Evolutionary conservation across 495 filamentous ascomycete species (phyloP), one percentile per base, ranked within the genome.

Genomic region (Thermothielavioides terrestris): DNA sequence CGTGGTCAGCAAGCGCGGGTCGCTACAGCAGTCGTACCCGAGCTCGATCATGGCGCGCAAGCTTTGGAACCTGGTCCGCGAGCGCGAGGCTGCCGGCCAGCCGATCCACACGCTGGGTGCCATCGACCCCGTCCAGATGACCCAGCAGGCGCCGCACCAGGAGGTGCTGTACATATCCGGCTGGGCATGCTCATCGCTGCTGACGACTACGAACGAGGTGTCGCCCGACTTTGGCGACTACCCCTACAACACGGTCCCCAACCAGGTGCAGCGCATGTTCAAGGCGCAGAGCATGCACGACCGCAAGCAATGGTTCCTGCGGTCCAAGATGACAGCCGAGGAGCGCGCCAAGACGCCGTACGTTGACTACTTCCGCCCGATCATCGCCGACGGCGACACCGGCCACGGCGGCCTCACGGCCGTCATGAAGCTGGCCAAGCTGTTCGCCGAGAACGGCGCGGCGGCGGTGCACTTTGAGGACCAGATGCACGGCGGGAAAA

Each of bases 41-140:
- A 92, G 86, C 64, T 94, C 86, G 2, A 64, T 89, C 42, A 94
- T 94, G 88, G 92, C 94, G 6, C 78, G 86, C 61, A 96, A 98
- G 67, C 77, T 98, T 9, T 98, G 94, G 70, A 82, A 91, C 62
- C 67, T 97, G 50, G 71, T 98, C 44, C 82, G 83, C 49, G 82
- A 88, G 61, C 76, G 83, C 58, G 81, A 80, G 15, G 80, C 80
- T 15, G 77, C 82, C 52, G 87, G 86, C 22, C 71, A 92, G 62
- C 94, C 92, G 30, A 86, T 98, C 38, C 89, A 95, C 70, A 95
- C 89, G 0, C 86, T 98, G 85, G 92, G 92, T 51, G 94, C 91
- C 48, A 95, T 98, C 69, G 92, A 98, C 61, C 92, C 92, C 14
- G 80, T 96, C 8, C 92, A 98, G 69, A 97, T 98, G 92, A 96